Evolutionary conservation across 371 early-diverging fungal genomes (phyloP).

Genomic region (Apophysomyces elegans): DNA sequence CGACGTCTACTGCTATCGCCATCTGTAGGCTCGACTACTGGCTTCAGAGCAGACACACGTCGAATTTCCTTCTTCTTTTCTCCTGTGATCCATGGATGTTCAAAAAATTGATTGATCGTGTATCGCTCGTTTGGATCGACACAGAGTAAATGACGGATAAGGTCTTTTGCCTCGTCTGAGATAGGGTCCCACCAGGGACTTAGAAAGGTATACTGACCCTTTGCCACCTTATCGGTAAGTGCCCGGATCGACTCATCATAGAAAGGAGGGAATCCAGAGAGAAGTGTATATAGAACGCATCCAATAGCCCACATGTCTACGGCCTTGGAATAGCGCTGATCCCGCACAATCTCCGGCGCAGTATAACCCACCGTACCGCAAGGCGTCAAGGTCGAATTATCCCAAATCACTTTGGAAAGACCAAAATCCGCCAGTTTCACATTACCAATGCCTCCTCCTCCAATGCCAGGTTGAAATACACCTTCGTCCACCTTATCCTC

Average conservation of each 20-base stretch:
- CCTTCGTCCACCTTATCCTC: slow-evolving; percentile 62
- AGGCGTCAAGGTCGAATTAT: slow-evolving; percentile 72
- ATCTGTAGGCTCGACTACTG: not conserved
- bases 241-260: slow-evolving; percentile 68
- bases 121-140: slow-evolving; percentile 60
- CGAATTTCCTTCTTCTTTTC: not conserved
- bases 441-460: slow-evolving; percentile 69
- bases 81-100: slow-evolving; percentile 80
- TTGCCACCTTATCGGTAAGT: slow-evolving; percentile 64
- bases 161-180: slow-evolving; percentile 68
- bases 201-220: slow-evolving; percentile 66
- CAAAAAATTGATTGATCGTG: slow-evolving; percentile 69
- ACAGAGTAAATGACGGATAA: slow-evolving; percentile 66
- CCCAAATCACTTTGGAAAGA: slow-evolving; percentile 71
- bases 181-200: slow-evolving; percentile 83
- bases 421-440: slow-evolving; percentile 79
- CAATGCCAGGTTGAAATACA: slow-evolving; percentile 56
- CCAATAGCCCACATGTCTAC: slow-evolving; percentile 88
- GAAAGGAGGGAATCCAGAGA: slow-evolving; percentile 82
- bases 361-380: slow-evolving; percentile 83
- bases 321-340: slow-evolving; percentile 68
- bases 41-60: slow-evolving; percentile 1
- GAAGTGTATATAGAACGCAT: slow-evolving; percentile 77
- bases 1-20: slow-evolving; percentile 8
- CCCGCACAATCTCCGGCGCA: slow-evolving; percentile 77